Evolutionary conservation across 345 rosid genomes (phyloP), one percentile per base, ranked within the genome.

Genomic region (Heritiera fomes): DNA sequence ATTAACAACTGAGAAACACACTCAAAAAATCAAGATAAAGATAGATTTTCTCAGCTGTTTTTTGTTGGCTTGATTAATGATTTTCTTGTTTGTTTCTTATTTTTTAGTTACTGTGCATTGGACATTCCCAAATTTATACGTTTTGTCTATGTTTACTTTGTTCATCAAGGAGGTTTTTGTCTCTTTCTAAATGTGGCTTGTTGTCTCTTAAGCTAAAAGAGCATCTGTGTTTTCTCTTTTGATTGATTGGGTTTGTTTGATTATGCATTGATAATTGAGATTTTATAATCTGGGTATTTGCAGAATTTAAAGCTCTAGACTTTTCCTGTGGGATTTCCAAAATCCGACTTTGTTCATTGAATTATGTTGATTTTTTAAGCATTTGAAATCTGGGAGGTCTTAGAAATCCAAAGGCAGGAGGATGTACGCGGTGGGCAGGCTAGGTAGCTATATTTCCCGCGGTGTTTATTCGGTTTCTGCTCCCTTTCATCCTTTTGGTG

Each of bases 401-500:
- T 47, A 58, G 81, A 76, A 77, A 77, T 78, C 59, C 17, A 8
- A 28, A 58, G 67, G 6, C 40, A n/a, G 23, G 40, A 78, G 79
- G 68, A 95, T 94, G 98, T 83, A 87, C 75, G 89, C 99, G 3
- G 93, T 95, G 38, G 97, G 90, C 77, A 89, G 91, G 87, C 82
- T 96, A 77, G 97, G 99, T 56, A 93, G 91, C 85, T 92, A 90
- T 76, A 88, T 95, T 81, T 88, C 94, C 78, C 84, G 90, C 38
- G 93, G 99, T n/a, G 98, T 95, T 32, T 91, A 86, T 77, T 89
- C 92, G 14, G 92, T 91, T 17, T 91, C 97, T n/a, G 94, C 89
- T 30, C 94, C 99, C 10, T 94, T 96, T 73, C 99, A 96, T 79
- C 97, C 98, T 0, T 96, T 96, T 79, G 99, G 99, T 56, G 99